A percentile compares a stretch with the other conserved stretches of the same genome.
Evolutionary conservation across 306 rosid species (phyloP).

Genomic region (Acacia melanoxylon): DNA sequence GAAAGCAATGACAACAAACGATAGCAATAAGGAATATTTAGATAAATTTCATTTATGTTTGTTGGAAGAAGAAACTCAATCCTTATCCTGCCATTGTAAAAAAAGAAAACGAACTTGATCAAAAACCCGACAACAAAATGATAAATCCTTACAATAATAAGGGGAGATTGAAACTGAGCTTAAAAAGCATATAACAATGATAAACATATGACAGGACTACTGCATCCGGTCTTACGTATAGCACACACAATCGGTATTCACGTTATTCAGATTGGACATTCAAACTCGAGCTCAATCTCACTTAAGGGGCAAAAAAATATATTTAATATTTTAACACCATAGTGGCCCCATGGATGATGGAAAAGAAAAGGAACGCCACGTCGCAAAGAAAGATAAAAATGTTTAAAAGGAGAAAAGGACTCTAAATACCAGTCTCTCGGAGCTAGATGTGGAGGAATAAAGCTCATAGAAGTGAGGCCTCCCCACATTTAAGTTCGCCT

Average conservation of each 20-base stretch:
- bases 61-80: background rate
- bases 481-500: constrained; percentile 50
- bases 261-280: background rate
- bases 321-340: background rate
- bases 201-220: background rate
- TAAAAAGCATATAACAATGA: background rate
- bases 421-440: constrained; percentile 60
- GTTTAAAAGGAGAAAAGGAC: background rate
- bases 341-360: background rate
- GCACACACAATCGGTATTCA: background rate
- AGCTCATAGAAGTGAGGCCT: constrained; percentile 74
- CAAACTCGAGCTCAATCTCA: background rate
- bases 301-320: background rate
- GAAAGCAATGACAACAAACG: background rate
- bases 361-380: background rate
- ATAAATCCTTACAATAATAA: background rate
- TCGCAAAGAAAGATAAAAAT: background rate
- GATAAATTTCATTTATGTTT: background rate
- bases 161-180: background rate
- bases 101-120: background rate
- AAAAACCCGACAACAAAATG: background rate
- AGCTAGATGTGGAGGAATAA: constrained; percentile 57
- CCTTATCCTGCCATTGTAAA: background rate
- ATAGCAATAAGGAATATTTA: background rate
- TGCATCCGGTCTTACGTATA: background rate